Evolutionary conservation across 164 flowering plant species (phyloP).

Genomic region (Dillenia turbinata): DNA sequence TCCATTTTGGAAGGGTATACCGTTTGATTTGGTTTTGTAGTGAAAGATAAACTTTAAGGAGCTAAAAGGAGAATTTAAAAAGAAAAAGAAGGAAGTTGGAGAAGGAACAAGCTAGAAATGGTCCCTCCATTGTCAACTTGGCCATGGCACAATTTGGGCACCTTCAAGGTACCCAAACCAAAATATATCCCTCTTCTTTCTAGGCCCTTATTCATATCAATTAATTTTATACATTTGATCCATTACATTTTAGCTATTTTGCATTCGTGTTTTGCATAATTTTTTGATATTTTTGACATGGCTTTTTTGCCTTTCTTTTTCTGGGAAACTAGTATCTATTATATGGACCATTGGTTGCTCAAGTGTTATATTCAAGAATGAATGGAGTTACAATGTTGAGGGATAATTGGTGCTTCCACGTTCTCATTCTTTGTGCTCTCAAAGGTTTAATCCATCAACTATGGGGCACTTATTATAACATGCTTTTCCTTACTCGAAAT

Average conservation of each 20-base stretch:
- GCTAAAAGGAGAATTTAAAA: neutral
- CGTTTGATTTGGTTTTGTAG: neutral
- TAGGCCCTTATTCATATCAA: neutral
- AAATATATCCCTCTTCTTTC: neutral
- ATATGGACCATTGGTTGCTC: conserved; percentile 61
- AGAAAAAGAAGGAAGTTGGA: neutral
- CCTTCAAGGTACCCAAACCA: conserved; percentile 39
- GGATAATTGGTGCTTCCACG: conserved; percentile 48
- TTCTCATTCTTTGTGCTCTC: conserved; percentile 47
- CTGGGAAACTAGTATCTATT: conserved; percentile 47
- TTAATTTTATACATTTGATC: neutral
- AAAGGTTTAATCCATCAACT: conserved; percentile 44
- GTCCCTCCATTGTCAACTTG: conserved; percentile 56
- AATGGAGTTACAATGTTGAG: conserved; percentile 16
- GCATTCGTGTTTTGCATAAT: neutral
- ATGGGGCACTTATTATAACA: conserved; percentile 43
- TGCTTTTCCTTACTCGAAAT: conserved; percentile 53
- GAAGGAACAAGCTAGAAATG: conserved; percentile 13
- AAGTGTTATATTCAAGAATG: conserved; percentile 27
- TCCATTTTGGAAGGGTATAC: neutral
- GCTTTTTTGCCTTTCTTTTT: neutral
- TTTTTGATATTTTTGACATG: neutral
- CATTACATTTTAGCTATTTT: neutral
- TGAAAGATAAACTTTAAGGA: neutral
- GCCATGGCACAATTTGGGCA: conserved; percentile 71